These are phyloP conservation scores for Chrysanthemum lavandulifolium DNA, from an alignment of 129 eudicot species.

Conservation along the genomic window DNA sequence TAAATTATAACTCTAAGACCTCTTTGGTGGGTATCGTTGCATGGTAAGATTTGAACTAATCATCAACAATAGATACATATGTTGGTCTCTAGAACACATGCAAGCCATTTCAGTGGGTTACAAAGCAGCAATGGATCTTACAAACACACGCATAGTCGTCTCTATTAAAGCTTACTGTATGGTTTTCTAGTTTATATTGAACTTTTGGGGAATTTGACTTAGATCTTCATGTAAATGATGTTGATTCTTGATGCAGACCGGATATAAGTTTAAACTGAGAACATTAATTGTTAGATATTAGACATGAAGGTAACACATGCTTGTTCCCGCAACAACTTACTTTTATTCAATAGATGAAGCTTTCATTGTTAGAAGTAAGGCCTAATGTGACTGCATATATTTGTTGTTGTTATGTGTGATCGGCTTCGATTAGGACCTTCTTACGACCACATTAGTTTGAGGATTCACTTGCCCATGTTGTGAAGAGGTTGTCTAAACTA, in stretches of 20 bases:
- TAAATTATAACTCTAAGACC: too few relatives aligned
- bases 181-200: neutral
- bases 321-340: neutral
- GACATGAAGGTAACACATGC: neutral
- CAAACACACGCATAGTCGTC: neutral
- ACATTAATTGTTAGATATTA: neutral
- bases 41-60: too few relatives aligned
- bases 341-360: neutral
- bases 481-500: too few relatives aligned
- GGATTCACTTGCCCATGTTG: too few relatives aligned
- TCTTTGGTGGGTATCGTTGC: too few relatives aligned
- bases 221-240: neutral
- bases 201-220: constrained; percentile 5
- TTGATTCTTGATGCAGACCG: too few relatives aligned
- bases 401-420: neutral
- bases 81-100: neutral
- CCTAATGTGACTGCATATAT: neutral
- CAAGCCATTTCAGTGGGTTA: constrained; percentile 17
- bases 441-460: too few relatives aligned
- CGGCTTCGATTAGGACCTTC: too few relatives aligned
- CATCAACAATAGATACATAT: too few relatives aligned
- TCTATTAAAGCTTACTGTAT: constrained; percentile 8
- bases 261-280: too few relatives aligned
- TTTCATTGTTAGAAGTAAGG: neutral
- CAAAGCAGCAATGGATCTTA: neutral